These are phyloP conservation scores for Strobilomyces confusus DNA, from an alignment of 768 basidiomycete species.

Conservation along the genomic window DNA sequence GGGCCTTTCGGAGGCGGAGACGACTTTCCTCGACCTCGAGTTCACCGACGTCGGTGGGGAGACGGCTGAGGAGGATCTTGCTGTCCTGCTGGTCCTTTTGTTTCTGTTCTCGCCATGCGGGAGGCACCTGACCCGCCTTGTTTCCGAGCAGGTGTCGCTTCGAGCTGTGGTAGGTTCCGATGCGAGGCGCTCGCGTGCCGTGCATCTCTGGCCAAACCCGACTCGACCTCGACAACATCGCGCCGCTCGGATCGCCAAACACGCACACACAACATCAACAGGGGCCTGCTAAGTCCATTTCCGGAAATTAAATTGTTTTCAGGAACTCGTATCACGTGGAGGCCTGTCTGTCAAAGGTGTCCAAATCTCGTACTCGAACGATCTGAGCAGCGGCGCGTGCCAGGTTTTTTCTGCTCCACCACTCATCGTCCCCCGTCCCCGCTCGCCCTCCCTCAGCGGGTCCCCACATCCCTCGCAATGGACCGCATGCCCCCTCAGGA, in stretches of 20 bases:
- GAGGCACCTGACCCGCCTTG: conserved; percentile 49
- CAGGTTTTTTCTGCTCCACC: conserved; percentile 3
- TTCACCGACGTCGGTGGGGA: conserved; percentile 67
- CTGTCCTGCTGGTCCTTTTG: conserved; percentile 44
- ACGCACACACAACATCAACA: conserved; percentile 6
- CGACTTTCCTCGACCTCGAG: conserved; percentile 60
- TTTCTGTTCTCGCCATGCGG: conserved; percentile 55
- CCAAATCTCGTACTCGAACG: neutral
- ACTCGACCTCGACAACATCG: neutral
- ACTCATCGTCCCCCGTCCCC: conserved; percentile 1
- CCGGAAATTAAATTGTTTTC: neutral
- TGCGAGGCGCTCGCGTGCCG: conserved; percentile 15
- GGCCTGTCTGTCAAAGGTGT: neutral
- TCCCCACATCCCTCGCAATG: conserved; percentile 1
- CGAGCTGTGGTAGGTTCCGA: conserved; percentile 46
- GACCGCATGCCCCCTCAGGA: conserved; percentile 25
- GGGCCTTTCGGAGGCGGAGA: neutral
- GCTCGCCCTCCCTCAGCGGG: neutral
- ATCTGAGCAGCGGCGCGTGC: neutral
- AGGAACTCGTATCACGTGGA: neutral
- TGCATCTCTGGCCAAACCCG: neutral
- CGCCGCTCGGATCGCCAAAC: neutral
- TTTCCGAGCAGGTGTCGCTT: conserved; percentile 60
- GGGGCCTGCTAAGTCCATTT: neutral
- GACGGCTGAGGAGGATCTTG: conserved; percentile 61